Evolutionary conservation across 2,329 filamentous ascomycete genomes (phyloP), one percentile per base, ranked within the genome.

Genomic region (Drechslerella dactyloides): DNA sequence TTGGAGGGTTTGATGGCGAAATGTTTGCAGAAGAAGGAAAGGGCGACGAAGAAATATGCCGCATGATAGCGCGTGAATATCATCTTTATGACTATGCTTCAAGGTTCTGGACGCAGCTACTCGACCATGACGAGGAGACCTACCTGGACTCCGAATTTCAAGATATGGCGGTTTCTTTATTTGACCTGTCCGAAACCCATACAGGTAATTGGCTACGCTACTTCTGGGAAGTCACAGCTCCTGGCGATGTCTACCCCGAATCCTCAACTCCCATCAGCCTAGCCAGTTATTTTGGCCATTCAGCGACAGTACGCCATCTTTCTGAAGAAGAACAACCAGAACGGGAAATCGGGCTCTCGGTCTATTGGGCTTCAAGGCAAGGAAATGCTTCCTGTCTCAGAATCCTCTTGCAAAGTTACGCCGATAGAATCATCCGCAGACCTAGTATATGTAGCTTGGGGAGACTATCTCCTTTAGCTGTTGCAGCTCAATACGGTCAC

Each of bases 1-100:
- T 59, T 37, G 44, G 50, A n/a, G 23, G 24, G 35, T 27, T 59
- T 44, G 15, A 50, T 23, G 13, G 13, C 8, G 24, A 11, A 35
- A n/a, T 59, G 5, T 59, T 27, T 15, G 27, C 40, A 13, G 55
- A 24, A 1, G 15, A 27, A 21, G 24, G 13, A 19, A 23, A 44
- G 7, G 23, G 24, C 17, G 19, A 51, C 21, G 44, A 33, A 23
- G 56, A 50, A 59, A 11, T 1, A 17, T 59, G 42, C 27, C 33
- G 21, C 30, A 17, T 21, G 46, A 59, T 59, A 27, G 11, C 56
- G 19, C 13, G 35, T 17, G n/a, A 17, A 19, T 51, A 59, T 24
- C 13, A 4, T 17, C 24, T 59, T 27, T 59, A 59, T n/a, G 56
- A 59, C 27, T 59, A 59, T n/a, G 56, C 56, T n/a, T 48, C 56